Base-by-base conservation (phyloP, 805 yeast species). In the Metschnikowia lochheadii region DNA sequence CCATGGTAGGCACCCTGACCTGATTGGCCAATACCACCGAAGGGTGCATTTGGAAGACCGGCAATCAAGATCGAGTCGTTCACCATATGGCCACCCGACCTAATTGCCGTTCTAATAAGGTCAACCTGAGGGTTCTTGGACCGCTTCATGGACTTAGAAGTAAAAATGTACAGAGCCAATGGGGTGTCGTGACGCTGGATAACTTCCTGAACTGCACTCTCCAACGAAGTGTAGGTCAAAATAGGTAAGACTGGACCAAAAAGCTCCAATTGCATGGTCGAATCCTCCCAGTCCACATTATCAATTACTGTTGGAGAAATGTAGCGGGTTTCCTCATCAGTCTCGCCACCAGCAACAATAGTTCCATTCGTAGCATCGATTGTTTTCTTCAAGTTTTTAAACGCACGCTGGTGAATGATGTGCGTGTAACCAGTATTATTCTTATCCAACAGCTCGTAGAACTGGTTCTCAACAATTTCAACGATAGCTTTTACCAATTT, bases 1-100 rank as follows among this genome's bases (percentile, higher is more conserved):
- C 97, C 96, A 63, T 90, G 97, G 68, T 89, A 90, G 33, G 77
- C 69, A 10, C 97, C 97, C 51, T 73, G 71, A 1, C 98, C 98
- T 0, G 96, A 88, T 14, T 64, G 64, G 13, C 97, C 97, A 49
- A 91, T 70, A 21, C 98, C 98, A 33, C 98, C 98, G 68, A 91
- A 92, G 23, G 97, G 97, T 3, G 88, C 80, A 44, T 76, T 75
- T 6, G 75, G 51, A 48, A 86, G 75, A 0, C 82, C 91, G 40
- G 81, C 89, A 55, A 89, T 96, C 60, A 87, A 53, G 44, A 89
- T 46, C 0, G 83, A 76, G 56, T 90, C 97, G 63, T 89, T 89
- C 53, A 87, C 71, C 43, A 81, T 65, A 13, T 82, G 72, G 3
- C 81, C 85, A 26, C 97, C 97, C 0, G 94, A 84, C 61, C 95